These are phyloP conservation scores for Lepidium sativum DNA, from an alignment of 345 rosid species.

Conservation along the genomic window DNA sequence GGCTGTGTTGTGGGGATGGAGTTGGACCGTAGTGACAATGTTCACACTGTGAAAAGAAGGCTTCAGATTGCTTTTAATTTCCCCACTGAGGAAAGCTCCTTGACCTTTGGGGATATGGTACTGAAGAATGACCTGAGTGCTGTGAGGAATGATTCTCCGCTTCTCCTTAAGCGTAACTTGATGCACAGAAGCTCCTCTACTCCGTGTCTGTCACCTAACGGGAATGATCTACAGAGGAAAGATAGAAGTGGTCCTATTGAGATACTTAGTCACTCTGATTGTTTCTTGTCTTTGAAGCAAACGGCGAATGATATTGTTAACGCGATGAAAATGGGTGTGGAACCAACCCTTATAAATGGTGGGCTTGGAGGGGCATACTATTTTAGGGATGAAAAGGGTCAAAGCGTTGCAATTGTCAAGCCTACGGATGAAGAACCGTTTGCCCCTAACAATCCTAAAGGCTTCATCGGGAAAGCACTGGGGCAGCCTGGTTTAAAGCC, in stretches of 20 bases:
- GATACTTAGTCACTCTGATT: conserved; percentile 38
- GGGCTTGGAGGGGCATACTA: conserved; percentile 64
- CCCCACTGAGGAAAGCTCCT: conserved; percentile 45
- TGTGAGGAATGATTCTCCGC: conserved; percentile 49
- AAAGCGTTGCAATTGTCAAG: conserved; percentile 58
- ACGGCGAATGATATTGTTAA: conserved; percentile 35
- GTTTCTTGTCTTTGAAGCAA: conserved; percentile 29
- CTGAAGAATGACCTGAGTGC: conserved; percentile 49
- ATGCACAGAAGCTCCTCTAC: conserved; percentile 55
- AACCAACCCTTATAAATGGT: conserved; percentile 38
- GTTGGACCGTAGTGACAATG: conserved; percentile 48
- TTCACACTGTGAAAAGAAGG: conserved; percentile 46
- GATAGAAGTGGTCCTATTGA: conserved; percentile 49
- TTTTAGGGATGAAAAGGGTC: conserved; percentile 48
- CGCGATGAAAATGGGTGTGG: conserved; percentile 48
- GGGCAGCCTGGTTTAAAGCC: conserved; percentile 70
- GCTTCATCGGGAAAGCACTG: conserved; percentile 60
- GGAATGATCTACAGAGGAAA: conserved; percentile 38
- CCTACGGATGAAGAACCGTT: conserved; percentile 80
- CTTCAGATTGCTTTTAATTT: conserved; percentile 45
- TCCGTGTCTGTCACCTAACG: conserved; percentile 53
- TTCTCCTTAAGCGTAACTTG: conserved; percentile 42
- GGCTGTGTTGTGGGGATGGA: conserved; percentile 63
- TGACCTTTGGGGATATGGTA: conserved; percentile 52
- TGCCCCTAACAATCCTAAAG: conserved; percentile 85